phyloP scores from a whole-genome alignment of 768 basidiomycete genomes.

The Rubroboletus satanas region DNA sequence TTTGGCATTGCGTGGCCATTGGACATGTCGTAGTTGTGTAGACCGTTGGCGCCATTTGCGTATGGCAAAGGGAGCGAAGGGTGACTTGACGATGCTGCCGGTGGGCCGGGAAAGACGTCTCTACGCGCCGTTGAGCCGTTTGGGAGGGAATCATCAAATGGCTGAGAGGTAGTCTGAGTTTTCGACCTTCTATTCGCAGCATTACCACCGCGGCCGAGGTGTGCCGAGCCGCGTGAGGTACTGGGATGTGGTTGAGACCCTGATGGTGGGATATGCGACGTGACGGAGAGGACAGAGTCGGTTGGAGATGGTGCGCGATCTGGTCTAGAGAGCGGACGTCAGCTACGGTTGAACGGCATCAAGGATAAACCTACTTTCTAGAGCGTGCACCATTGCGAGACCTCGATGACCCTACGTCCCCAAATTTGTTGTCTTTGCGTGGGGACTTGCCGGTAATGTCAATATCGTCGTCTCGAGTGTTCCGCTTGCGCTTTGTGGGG shows the following conservation, averaged over 20 bases:
- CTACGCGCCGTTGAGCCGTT: conserved; percentile 36
- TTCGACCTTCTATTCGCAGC: conserved; percentile 42
- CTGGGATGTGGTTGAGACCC: conserved; percentile 26
- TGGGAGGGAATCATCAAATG: conserved; percentile 41
- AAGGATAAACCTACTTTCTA: conserved; percentile 50
- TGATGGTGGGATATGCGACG: conserved; percentile 54
- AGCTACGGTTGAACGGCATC: background rate
- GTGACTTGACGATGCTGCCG: conserved; percentile 47
- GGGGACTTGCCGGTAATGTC: conserved; percentile 56
- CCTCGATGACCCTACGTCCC: conserved; percentile 42
- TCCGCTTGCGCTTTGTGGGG: conserved; percentile 62
- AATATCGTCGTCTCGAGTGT: conserved; percentile 58
- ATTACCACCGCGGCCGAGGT: conserved; percentile 32
- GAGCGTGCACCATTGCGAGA: conserved; percentile 51
- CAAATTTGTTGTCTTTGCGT: conserved; percentile 51
- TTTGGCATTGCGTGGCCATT: conserved; percentile 32
- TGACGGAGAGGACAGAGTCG: conserved; percentile 69
- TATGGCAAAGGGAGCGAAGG: conserved; percentile 51
- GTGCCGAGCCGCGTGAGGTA: conserved; percentile 28
- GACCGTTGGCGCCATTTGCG: conserved; percentile 34
- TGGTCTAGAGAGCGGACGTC: conserved; percentile 35
- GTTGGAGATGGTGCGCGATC: conserved; percentile 69
- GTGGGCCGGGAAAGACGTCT: conserved; percentile 47
- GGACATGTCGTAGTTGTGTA: conserved; percentile 40
- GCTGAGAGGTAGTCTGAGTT: conserved; percentile 34